Conservation (phyloP, 176 grass and related monocot species). For the Otatea glauca region DNA sequence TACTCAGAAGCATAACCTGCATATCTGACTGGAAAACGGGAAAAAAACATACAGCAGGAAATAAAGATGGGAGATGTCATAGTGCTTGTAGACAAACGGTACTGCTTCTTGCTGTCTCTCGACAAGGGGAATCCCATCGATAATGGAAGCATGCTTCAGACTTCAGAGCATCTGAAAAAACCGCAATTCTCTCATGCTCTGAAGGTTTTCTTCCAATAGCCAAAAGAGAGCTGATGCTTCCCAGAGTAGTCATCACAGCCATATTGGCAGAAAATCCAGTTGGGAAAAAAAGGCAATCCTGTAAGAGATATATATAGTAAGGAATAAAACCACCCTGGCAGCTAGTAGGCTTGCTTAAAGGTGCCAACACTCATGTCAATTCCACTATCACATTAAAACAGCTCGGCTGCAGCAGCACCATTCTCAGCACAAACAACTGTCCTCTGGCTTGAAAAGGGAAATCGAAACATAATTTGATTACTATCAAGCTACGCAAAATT, state of each 20-base stretch:
- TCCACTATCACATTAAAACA: constrained; percentile 78
- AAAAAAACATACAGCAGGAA: constrained; percentile 68
- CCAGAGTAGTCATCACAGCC: too few species aligned
- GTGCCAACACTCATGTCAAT: constrained; percentile 92
- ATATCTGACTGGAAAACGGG: constrained; percentile 52
- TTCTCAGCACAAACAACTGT: constrained; percentile 89
- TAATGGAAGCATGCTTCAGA: constrained; percentile 94
- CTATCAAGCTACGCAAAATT: neutral
- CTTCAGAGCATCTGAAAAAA: constrained; percentile 96
- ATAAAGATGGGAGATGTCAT: constrained; percentile 84
- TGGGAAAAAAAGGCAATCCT: constrained; percentile 90
- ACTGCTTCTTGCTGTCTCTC: constrained; percentile 66
- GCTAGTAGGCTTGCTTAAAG: constrained; percentile 84
- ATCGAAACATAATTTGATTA: constrained; percentile 25
- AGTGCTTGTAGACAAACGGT: constrained; percentile 81
- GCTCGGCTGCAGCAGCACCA: constrained; percentile 71
- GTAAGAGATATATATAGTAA: neutral
- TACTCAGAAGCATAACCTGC: constrained; percentile 44
- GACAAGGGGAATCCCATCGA: constrained; percentile 80
- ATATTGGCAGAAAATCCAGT: constrained; percentile 91
- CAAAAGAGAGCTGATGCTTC: constrained; percentile 68
- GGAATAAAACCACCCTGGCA: constrained; percentile 95
- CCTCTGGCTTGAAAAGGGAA: constrained; percentile 68
- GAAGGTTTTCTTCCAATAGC: constrained; percentile 53
- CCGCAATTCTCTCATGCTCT: constrained; percentile 57